Conservation (phyloP, 768 basidiomycete genomes). For the Boletus subcaerulescens region DNA sequence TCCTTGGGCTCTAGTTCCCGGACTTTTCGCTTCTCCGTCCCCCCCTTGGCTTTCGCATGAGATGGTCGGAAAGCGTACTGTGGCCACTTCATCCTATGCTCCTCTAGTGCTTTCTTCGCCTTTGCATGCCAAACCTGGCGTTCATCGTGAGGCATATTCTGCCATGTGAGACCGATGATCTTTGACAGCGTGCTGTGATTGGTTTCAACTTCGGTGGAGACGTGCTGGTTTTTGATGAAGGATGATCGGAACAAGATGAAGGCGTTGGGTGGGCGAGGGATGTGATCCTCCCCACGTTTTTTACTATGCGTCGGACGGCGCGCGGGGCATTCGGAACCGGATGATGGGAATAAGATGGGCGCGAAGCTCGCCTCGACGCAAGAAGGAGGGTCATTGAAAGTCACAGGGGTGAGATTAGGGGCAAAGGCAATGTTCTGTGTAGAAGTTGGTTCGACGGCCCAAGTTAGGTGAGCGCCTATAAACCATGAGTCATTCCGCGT, state of each 20-base stretch:
- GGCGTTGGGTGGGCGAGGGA: conserved; percentile 82
- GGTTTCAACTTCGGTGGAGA: conserved; percentile 74
- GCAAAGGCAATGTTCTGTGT: conserved; percentile 51
- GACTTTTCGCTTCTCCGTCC: conserved; percentile 33
- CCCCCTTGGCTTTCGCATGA: conserved; percentile 37
- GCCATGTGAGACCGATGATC: conserved; percentile 84
- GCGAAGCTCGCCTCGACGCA: conserved; percentile 38
- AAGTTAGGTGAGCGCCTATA: conserved; percentile 43
- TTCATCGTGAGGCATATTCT: conserved; percentile 72
- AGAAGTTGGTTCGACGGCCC: conserved; percentile 42
- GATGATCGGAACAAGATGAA: conserved; percentile 86
- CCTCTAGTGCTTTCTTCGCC: conserved; percentile 68
- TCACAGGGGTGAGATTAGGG: conserved; percentile 55
- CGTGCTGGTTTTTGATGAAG: conserved; percentile 76
- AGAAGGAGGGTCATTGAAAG: conserved; percentile 49
- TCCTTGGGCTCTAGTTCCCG: conserved; percentile 48
- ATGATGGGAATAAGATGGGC: conserved; percentile 58
- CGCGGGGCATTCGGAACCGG: conserved; percentile 31
- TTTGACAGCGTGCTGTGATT: conserved; percentile 82
- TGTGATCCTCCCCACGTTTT: conserved; percentile 72
- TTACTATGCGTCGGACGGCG: conserved; percentile 56
- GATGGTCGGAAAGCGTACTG: conserved; percentile 72
- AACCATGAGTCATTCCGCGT: conserved; percentile 11
- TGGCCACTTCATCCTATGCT: conserved; percentile 69
- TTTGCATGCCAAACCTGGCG: conserved; percentile 75